Base-by-base conservation (phyloP, 1,284 basidiomycete genomes). In the Amylostereum areolatum region DNA sequence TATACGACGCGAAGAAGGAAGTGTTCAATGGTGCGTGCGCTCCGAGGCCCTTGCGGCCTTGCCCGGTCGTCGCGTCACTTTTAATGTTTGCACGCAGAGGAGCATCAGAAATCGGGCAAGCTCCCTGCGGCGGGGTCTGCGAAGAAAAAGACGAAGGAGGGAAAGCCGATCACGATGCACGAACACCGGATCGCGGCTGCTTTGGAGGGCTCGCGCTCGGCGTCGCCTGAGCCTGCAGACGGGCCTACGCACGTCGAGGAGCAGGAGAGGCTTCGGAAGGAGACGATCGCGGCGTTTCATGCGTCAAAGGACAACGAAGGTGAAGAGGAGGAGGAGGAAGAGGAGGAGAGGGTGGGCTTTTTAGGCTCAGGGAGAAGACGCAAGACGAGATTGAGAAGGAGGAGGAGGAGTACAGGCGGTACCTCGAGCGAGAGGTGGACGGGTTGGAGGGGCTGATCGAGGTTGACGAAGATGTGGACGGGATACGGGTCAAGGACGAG, bases 241-340 rank as follows among this genome's bases (percentile, higher is more conserved):
- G 72, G 75, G 1, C 69, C 83, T 33, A 89, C 93, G 0, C 86
- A 94, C 56, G 82, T 78, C 4, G 77, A 93, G 67, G 91, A 95
- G 62, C 89, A 95, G 66, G 72, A 72, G 2, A 73, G 70, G 0
- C 77, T 98, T 25, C 83, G 90, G 7, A 74, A 79, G 40, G 92
- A 97, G 63, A 92, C 92, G 0, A 89, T 92, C 33, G 77, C 83
- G 2, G 95, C 89, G 0, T 95, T 96, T 64, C 78, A 81, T 48
- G 64, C 69, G 3, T 18, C 18, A 18, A 18, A 18, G 18, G 7
- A 31, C 2, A 80, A 80, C 33, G 69, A 74, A 0, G 61, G 58
- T 0, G 63, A 57, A 12, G 68, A 71, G 25, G 70, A 69, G 3
- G 75, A 75, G 2, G 78, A 75, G 7, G 81, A 80, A 6, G 75